These are phyloP conservation scores for Peronospora destructor DNA, from an alignment of 352 stramenopile genomes.

Conservation along the genomic window DNA sequence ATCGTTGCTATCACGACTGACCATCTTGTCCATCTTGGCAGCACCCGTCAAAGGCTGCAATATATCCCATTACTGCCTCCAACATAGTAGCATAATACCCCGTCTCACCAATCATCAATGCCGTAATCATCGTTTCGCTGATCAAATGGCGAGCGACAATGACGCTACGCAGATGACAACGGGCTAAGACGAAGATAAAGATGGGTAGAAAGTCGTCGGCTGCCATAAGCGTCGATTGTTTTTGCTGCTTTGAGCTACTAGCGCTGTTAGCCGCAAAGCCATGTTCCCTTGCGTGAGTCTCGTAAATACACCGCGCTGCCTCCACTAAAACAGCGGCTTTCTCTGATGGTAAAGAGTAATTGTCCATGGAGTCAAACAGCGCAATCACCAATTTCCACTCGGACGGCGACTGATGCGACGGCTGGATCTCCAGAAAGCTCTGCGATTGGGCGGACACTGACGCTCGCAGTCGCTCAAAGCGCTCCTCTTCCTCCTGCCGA, in stretches of 20 bases:
- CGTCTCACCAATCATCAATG: slow-evolving; percentile 68
- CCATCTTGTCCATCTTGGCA: slow-evolving; percentile 6
- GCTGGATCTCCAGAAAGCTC: slow-evolving; percentile 55
- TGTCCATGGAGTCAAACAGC: slow-evolving; percentile 58
- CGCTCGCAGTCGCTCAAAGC: slow-evolving; percentile 48
- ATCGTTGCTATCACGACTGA: slow-evolving; percentile 6
- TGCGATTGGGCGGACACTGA: slow-evolving; percentile 41
- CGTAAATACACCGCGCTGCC: slow-evolving; percentile 67
- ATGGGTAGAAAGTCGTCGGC: slow-evolving; percentile 78
- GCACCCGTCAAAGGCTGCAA: slow-evolving; percentile 34
- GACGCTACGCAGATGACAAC: slow-evolving; percentile 45
- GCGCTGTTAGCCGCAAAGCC: slow-evolving; percentile 2
- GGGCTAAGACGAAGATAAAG: slow-evolving; percentile 66
- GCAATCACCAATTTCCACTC: slow-evolving; percentile 47
- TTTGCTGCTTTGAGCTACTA: slow-evolving; percentile 1
- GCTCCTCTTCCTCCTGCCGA: slow-evolving; percentile 33
- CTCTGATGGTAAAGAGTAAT: slow-evolving; percentile 63
- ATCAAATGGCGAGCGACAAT: slow-evolving; percentile 57
- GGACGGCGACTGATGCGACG: slow-evolving; percentile 38
- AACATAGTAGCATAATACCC: slow-evolving; percentile 80
- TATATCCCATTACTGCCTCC: slow-evolving; percentile 63
- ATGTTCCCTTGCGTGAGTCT: slow-evolving; percentile 51
- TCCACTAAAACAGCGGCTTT: slow-evolving; percentile 60
- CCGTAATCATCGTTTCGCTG: slow-evolving; percentile 72
- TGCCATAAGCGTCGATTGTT: slow-evolving; percentile 35